A percentile compares a stretch with the other conserved stretches of the same genome.
These are phyloP conservation scores for Alternaria postmessia DNA, from an alignment of 2,329 filamentous ascomycete genomes.

Conservation along the genomic window DNA sequence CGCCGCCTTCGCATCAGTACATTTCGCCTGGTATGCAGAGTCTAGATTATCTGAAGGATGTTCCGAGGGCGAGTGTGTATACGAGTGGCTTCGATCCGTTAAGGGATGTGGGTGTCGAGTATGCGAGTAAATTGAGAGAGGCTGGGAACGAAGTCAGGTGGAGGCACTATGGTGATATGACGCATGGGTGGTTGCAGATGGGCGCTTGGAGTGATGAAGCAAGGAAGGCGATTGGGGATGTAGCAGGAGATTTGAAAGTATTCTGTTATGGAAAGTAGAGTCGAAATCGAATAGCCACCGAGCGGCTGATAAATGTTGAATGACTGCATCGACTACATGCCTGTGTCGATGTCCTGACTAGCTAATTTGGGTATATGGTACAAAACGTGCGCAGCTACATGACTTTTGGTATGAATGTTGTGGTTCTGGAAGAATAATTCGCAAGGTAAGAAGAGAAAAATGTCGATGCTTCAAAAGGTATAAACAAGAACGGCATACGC, in stretches of 20 bases:
- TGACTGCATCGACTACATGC: neutral
- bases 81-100: too few species aligned
- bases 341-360: neutral
- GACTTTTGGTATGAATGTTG: neutral
- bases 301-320: neutral
- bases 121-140: too few species aligned
- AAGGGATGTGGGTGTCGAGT: too few species aligned
- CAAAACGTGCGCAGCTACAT: neutral
- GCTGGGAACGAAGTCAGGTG: neutral
- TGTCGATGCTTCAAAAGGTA: neutral
- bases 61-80: too few species aligned
- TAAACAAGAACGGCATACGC: constrained; percentile 4
- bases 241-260: neutral
- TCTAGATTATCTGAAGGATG: too few species aligned
- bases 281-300: neutral
- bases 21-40: too few species aligned
- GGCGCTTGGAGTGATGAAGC: constrained; percentile 8
- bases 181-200: neutral
- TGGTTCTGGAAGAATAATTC: neutral
- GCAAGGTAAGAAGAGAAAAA: neutral
- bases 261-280: neutral
- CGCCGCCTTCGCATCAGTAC: too few species aligned
- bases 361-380: constrained; percentile 3
- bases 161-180: constrained; percentile 11
- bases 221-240: constrained; percentile 9